Evolutionary conservation across 495 filamentous ascomycete genomes (phyloP).

Genomic region (Penicillium lagena): DNA sequence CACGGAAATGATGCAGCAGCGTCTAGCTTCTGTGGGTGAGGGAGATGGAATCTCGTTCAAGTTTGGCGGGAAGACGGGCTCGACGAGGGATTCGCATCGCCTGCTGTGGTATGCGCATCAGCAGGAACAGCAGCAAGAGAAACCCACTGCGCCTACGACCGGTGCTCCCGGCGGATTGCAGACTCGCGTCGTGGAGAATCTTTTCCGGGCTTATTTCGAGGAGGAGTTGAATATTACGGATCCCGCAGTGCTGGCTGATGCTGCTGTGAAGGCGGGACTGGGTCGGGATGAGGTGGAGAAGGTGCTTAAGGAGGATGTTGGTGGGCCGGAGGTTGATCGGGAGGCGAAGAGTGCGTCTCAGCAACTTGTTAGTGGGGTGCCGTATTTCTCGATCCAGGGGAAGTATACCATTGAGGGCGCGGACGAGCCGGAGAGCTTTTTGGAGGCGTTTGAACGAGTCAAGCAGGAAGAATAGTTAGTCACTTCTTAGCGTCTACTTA

Average conservation of each 20-base stretch:
- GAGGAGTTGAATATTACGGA: slow-evolving; percentile 71
- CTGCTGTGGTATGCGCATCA: slow-evolving; percentile 63
- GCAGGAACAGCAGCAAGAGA: slow-evolving; percentile 37
- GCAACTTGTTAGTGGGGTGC: slow-evolving; percentile 62
- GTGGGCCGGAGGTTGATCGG: slow-evolving; percentile 62
- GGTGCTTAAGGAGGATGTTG: slow-evolving; percentile 57
- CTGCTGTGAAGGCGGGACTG: slow-evolving; percentile 58
- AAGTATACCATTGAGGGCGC: slow-evolving; percentile 59
- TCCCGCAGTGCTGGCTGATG: slow-evolving; percentile 49
- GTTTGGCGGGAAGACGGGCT: slow-evolving; percentile 68
- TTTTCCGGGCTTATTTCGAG: slow-evolving; percentile 74
- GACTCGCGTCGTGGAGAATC: slow-evolving; percentile 56
- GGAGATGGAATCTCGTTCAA: slow-evolving; percentile 66
- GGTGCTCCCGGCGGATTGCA: slow-evolving; percentile 37
- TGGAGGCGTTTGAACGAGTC: slow-evolving; percentile 47
- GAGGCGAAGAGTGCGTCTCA: slow-evolving; percentile 56
- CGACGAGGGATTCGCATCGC: slow-evolving; percentile 70
- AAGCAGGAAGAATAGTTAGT: slow-evolving; percentile 27
- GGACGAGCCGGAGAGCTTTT: slow-evolving; percentile 51
- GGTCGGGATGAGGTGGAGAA: slow-evolving; percentile 49
- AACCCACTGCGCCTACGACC: slow-evolving; percentile 16
- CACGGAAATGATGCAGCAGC: slow-evolving; percentile 46
- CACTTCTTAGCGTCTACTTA: background rate
- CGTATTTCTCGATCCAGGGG: slow-evolving; percentile 64
- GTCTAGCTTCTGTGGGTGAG: slow-evolving; percentile 52